Evolutionary conservation across 257 asterid genomes (phyloP).

Genomic region (Buddleja alternifolia): DNA sequence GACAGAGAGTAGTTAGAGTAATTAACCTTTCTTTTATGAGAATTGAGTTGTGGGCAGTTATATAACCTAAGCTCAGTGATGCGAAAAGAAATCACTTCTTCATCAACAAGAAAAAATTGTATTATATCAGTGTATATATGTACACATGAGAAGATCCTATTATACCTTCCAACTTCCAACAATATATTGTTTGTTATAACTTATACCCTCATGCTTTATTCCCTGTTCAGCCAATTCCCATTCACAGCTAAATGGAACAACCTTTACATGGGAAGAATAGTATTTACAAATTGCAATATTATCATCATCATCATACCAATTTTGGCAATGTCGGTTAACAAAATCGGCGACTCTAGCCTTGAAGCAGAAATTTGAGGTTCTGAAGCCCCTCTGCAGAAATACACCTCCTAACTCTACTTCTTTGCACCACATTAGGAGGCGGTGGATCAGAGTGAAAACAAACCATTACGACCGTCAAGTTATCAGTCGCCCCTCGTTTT

Average conservation of each 20-base stretch:
- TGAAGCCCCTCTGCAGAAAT: constrained; percentile 85
- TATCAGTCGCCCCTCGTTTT: constrained; percentile 73
- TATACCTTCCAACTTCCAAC: constrained; percentile 9
- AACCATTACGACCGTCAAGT: constrained; percentile 75
- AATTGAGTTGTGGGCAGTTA: no score
- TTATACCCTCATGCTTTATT: constrained; percentile 32
- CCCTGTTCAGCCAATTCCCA: constrained; percentile 25
- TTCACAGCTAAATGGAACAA: constrained; percentile 36
- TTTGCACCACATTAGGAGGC: constrained; percentile 48
- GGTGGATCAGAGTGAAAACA: constrained; percentile 81
- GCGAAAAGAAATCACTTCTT: no score
- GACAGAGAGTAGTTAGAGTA: no score
- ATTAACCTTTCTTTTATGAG: no score
- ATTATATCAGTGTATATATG: no score
- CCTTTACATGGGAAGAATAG: constrained; percentile 28
- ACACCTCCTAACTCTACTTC: constrained; percentile 65
- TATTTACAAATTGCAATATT: constrained; percentile 35
- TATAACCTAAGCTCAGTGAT: no score
- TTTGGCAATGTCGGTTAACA: background rate
- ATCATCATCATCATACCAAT: constrained; percentile 32
- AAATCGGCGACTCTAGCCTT: constrained; percentile 44
- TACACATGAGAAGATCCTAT: constrained; percentile 7
- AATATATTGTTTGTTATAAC: no score
- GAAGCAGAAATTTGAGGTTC: constrained; percentile 63
- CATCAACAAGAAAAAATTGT: no score